These are phyloP conservation scores for Aegilops speltoides DNA, from an alignment of 176 grass and related monocot genomes.

Conservation along the genomic window DNA sequence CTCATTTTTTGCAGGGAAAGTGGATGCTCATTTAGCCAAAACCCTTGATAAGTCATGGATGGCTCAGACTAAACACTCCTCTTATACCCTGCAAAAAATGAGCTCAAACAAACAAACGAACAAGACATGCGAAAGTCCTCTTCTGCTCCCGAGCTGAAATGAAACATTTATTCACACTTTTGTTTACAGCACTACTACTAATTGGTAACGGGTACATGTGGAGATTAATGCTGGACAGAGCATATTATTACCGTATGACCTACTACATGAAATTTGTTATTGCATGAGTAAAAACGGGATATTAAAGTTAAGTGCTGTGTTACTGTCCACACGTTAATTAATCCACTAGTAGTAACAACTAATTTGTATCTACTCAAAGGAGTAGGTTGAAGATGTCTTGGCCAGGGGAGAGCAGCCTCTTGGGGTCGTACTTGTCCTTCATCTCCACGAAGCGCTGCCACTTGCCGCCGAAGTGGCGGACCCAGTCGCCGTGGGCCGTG, in stretches of 20 bases:
- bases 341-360: neutral
- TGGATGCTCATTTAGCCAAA: neutral
- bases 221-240: neutral
- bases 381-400: conserved; percentile 59
- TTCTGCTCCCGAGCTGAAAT: too few relatives aligned
- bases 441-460: conserved; percentile 55
- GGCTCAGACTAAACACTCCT: too few relatives aligned
- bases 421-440: conserved; percentile 87
- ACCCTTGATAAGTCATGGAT: neutral
- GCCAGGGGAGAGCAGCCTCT: conserved; percentile 71
- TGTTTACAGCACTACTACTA: too few relatives aligned
- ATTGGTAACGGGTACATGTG: too few relatives aligned
- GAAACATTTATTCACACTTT: too few relatives aligned
- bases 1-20: too few relatives aligned
- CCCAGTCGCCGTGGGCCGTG: conserved; percentile 40
- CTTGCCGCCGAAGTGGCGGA: conserved; percentile 67
- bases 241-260: neutral
- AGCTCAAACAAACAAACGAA: too few relatives aligned
- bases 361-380: neutral
- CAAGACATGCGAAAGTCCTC: too few relatives aligned
- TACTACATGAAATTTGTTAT: too few relatives aligned
- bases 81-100: too few relatives aligned
- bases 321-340: neutral
- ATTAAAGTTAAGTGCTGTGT: neutral
- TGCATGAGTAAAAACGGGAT: too few relatives aligned